Evolutionary conservation across 2,329 filamentous ascomycete genomes (phyloP), one percentile per base, ranked within the genome.

Genomic region (Gremmenia infestans): DNA sequence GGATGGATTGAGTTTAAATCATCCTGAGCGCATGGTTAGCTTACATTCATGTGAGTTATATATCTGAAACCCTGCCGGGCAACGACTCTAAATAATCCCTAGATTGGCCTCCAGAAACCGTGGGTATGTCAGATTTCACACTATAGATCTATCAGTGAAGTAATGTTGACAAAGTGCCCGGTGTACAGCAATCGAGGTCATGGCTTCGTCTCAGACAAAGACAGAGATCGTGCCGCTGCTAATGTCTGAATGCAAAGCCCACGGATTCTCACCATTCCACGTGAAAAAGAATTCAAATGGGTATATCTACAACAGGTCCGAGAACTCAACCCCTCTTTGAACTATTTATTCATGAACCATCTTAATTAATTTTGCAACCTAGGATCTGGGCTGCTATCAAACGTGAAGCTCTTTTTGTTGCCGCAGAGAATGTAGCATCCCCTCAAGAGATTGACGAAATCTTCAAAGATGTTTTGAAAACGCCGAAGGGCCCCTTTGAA

Each of bases 311-410:
- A 74, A 73, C 51, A 58, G 25, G 25, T 25, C 25, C 4, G 25
- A 25, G 3, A 25, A 7, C 2, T 25, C 25, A 25, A 25, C 25
- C 5, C 7, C 25, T 25, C 25, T 5, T 25, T 25, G 25, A 25
- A 25, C 25, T 25, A 7, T 25, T 25, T 25, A 7, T 25, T 25
- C 25, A 25, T 25, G 25, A 7, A 25, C 25, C 5, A 4, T 8
- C 7, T 22, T 22, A 7, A 25, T 25, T 25, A 25, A 25, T 25
- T 25, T 25, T 25, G 25, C 25, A 25, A 25, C 7, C 25, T 25
- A 25, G 72, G 40, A 72, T 74, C 47, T 74, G 72, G 72, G 71
- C 72, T 11, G 72, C 72, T 23, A 73, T 74, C 53, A 74, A 74
- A 57, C 66, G 72, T 9, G 72, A 74, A 67, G 63, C 71, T 2